Conservation (phyloP, 1,284 basidiomycete species). For the Vanrija pseudolonga region DNA sequence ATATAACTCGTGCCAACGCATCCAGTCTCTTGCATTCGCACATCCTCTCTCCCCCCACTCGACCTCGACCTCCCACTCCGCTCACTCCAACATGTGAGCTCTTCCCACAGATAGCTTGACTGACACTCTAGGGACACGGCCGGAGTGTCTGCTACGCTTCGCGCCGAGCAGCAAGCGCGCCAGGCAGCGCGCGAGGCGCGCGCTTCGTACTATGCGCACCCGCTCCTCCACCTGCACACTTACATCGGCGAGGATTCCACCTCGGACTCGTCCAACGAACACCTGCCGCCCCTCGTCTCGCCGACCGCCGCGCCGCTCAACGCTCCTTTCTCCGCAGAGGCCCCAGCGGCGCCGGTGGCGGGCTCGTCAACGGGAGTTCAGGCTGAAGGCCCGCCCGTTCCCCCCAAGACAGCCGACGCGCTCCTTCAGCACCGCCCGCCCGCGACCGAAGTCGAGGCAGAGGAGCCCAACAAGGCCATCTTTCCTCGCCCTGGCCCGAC, state of each 20-base stretch:
- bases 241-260: conserved; percentile 14
- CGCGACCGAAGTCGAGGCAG: conserved; percentile 4
- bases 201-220: conserved; percentile 44
- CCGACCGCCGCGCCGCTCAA: no score
- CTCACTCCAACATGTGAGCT: neutral
- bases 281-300: conserved; percentile 3
- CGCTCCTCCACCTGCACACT: conserved; percentile 33
- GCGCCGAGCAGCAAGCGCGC: conserved; percentile 37
- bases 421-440: no score
- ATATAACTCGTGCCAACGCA: no score
- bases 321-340: no score
- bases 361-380: no score
- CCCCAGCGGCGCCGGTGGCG: no score
- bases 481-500: conserved; percentile 7
- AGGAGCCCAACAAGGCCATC: conserved; percentile 3
- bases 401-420: no score
- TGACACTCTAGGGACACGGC: conserved; percentile 27
- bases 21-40: no score
- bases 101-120: neutral
- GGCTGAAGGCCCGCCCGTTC: no score
- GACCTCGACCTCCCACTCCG: neutral
- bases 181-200: conserved; percentile 38
- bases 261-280: no score
- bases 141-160: conserved; percentile 12
- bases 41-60: no score